Base-by-base conservation (phyloP, 2,329 filamentous ascomycete species). In the Capronia americana region DNA sequence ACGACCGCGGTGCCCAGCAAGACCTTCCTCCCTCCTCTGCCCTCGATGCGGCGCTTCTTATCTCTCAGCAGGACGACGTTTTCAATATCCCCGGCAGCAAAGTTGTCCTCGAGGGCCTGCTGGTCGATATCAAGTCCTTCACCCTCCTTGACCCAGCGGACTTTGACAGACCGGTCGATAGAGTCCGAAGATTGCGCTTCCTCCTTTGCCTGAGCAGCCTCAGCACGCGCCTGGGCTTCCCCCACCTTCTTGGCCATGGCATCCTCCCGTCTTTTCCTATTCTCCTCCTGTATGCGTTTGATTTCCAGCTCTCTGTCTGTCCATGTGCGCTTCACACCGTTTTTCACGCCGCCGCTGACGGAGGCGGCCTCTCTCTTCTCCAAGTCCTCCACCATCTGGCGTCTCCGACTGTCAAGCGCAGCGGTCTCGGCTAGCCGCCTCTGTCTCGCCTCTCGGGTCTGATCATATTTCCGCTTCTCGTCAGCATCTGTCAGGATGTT, bases 341-440 rank as follows among this genome's bases (percentile, higher is more conserved):
- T 30, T 20, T 55, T 55, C 8, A 28, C n/a, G 11, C 53, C 53
- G 28, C 46, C 44, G 32, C 82, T 81, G 38, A 69, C 68, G 14
- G 62, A 38, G 24, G 60, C 14, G 8, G 65, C 82, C 17, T 81
- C 94, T 23, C 91, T 83, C 28, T 87, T 85, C 79, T 97, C 93
- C 58, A 98, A 81, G 75, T 97, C 93, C 74, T 96, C 92, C 70
- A 92, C 91, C 86, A 96, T 91, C 72, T 87, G 85, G 75, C 91
- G 83, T 72, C 90, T 84, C 77, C 89, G 86, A 56, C 88, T 87
- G 73, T 92, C 88, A 79, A 96, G 90, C 68, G 89, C 83, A 59
- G 91, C 88, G 73, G 89, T 85, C 78, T 93, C 88, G 74, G 87
- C 83, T 76, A 87, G 86, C 75, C 90, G 90, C 75, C 91, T 86